A percentile compares a stretch with the other conserved stretches of the same genome.
phyloP scores from a whole-genome alignment of 225 moss, liverwort and hornwort species.

The Physcomitrellopsis africana region DNA sequence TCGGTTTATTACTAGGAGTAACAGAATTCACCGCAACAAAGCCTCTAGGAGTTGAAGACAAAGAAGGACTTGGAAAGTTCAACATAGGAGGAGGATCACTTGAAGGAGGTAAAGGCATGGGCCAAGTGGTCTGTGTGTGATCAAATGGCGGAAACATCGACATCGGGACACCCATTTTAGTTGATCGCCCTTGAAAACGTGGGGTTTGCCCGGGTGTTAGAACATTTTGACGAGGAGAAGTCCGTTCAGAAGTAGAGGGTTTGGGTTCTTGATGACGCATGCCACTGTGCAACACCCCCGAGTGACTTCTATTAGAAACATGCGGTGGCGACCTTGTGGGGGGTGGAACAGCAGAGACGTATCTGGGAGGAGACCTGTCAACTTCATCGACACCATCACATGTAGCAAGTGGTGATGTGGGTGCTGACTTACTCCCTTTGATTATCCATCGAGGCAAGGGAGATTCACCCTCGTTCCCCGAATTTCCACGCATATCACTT shows the following conservation, averaged over 20 bases:
- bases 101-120: constrained; percentile 41
- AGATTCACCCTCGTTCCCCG: constrained; percentile 36
- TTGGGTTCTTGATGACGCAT: constrained; percentile 18
- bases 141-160: constrained; percentile 33
- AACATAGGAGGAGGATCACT: constrained; percentile 40
- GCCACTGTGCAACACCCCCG: constrained; percentile 1
- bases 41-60: constrained; percentile 67
- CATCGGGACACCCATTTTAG: constrained; percentile 45
- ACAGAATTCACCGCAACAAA: constrained; percentile 44
- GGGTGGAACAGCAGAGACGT: constrained; percentile 20
- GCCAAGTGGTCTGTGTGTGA: constrained; percentile 28
- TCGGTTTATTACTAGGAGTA: constrained; percentile 34
- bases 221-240: constrained; percentile 18
- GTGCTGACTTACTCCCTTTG: constrained; percentile 39
- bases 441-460: constrained; percentile 34
- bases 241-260: constrained; percentile 27
- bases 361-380: constrained; percentile 20
- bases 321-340: constrained; percentile 30
- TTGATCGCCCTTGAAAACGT: constrained; percentile 8
- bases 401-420: constrained; percentile 33
- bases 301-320: constrained; percentile 21
- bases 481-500: constrained; percentile 24
- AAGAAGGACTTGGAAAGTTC: constrained; percentile 55
- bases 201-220: constrained; percentile 27
- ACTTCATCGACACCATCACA: constrained; percentile 25